Percentiles rank a stretch among this genome's conserved stretches.
phyloP scores from a whole-genome alignment of 176 grass and related monocot species.

The Lolium rigidum region DNA sequence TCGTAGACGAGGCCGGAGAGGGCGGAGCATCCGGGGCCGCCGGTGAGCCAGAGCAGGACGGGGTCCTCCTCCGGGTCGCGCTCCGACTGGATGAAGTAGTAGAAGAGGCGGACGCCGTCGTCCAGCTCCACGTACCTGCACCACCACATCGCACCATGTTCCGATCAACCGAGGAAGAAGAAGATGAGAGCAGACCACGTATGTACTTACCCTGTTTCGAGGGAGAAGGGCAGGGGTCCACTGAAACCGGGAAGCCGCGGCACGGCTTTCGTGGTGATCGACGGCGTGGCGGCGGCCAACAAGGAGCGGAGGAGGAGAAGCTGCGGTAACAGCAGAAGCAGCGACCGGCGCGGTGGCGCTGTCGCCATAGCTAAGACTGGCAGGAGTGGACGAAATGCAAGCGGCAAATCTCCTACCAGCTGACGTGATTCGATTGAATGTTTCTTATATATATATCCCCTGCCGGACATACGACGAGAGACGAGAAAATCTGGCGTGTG shows the following conservation, averaged over 20 bases:
- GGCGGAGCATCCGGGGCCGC: slow-evolving; percentile 45
- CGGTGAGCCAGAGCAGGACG: slow-evolving; percentile 45
- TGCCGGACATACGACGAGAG: neutral
- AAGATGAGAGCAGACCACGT: neutral
- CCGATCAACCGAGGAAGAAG: neutral
- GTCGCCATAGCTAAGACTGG: neutral
- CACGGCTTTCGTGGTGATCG: slow-evolving; percentile 11
- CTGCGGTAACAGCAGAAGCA: neutral
- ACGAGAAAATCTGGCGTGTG: neutral
- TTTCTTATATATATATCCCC: neutral
- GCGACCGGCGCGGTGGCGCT: neutral
- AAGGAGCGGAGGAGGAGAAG: no score
- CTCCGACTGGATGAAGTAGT: slow-evolving; percentile 54
- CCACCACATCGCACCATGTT: neutral
- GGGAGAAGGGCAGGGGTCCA: slow-evolving; percentile 31
- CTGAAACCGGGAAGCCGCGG: slow-evolving; percentile 5
- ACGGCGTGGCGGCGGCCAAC: neutral
- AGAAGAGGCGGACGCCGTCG: slow-evolving; percentile 45
- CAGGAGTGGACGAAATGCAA: neutral
- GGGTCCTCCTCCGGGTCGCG: slow-evolving; percentile 43
- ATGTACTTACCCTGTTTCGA: slow-evolving; percentile 22
- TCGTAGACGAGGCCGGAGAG: slow-evolving; percentile 51
- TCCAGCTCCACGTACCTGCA: slow-evolving; percentile 41
- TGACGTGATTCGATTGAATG: neutral
- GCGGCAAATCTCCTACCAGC: neutral